Percentiles rank a stretch among this genome's conserved stretches.
Conservation (phyloP, 331 rosid species). For the Acacia concinna region DNA sequence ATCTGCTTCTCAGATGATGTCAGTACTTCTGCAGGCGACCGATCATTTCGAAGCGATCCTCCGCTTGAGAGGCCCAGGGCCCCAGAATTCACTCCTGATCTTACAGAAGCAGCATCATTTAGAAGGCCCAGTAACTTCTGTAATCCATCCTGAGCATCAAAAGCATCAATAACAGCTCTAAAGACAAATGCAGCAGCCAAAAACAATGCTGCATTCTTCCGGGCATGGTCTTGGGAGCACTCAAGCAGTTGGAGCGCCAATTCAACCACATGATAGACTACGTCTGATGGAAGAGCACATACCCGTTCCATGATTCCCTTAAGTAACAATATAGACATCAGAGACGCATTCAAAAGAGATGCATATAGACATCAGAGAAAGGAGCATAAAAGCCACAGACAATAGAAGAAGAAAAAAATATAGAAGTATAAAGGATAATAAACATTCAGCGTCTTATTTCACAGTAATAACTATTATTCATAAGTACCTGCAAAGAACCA, state of each 20-base stretch:
- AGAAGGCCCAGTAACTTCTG: conserved; percentile 78
- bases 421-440: neutral
- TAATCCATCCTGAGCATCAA: conserved; percentile 89
- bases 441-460: conserved; percentile 6
- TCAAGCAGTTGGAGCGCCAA: conserved; percentile 89
- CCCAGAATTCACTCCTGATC: conserved; percentile 90
- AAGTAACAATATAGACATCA: conserved; percentile 26
- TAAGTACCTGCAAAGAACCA: conserved; percentile 90
- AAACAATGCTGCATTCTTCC: conserved; percentile 89
- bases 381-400: conserved; percentile 5
- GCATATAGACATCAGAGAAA: neutral
- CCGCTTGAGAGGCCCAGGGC: conserved; percentile 62
- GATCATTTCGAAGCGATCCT: conserved; percentile 81
- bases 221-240: conserved; percentile 91
- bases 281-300: conserved; percentile 92
- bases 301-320: conserved; percentile 97
- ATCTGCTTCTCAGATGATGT: conserved; percentile 96
- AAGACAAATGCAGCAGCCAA: conserved; percentile 94
- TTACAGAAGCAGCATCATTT: conserved; percentile 81
- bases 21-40: conserved; percentile 81
- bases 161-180: conserved; percentile 94
- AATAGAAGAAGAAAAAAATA: conserved; percentile 1
- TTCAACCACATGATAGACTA: conserved; percentile 80
- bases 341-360: neutral
- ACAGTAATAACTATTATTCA: conserved; percentile 14